A percentile compares a stretch with the other conserved stretches of the same genome.
Conservation (phyloP, 495 filamentous ascomycete species). For the Aspergillus cavernicola region DNA sequence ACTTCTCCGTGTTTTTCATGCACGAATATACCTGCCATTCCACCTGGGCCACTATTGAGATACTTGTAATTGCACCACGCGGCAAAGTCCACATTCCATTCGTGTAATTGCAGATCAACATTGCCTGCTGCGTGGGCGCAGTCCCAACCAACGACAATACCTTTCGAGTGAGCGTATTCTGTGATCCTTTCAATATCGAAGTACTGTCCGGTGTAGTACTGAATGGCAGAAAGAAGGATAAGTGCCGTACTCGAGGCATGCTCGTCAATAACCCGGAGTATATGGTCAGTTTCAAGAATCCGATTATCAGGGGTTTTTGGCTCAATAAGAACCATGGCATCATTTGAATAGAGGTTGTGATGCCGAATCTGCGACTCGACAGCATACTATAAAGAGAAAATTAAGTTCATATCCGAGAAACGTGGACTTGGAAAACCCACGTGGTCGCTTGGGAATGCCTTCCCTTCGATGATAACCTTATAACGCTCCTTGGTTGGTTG, state of each 20-base stretch:
- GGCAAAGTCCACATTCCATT: conserved; percentile 94
- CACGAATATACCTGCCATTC: conserved; percentile 83
- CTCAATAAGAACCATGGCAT: conserved; percentile 73
- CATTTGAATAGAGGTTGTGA: conserved; percentile 63
- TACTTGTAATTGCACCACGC: conserved; percentile 99
- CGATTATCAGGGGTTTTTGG: conserved; percentile 51
- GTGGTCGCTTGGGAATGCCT: conserved; percentile 94
- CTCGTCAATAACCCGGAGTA: conserved; percentile 69
- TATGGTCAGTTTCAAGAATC: conserved; percentile 65
- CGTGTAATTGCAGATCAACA: conserved; percentile 75
- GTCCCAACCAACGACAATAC: conserved; percentile 87
- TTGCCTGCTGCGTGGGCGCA: conserved; percentile 94
- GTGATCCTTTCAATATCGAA: conserved; percentile 88
- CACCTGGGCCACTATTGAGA: conserved; percentile 84
- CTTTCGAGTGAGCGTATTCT: conserved; percentile 66
- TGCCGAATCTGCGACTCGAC: conserved; percentile 82
- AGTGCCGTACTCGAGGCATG: conserved; percentile 76
- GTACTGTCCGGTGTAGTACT: conserved; percentile 92
- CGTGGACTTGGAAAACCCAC: conserved; percentile 33
- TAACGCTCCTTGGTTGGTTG: conserved; percentile 67
- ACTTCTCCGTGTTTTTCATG: conserved; percentile 67
- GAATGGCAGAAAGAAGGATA: conserved; percentile 82
- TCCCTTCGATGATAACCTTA: conserved; percentile 90
- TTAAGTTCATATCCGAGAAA: not conserved
- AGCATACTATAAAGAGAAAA: conserved; percentile 66